These are phyloP conservation scores for Kuraishia floccosa DNA, from an alignment of 805 yeast species.

Conservation along the genomic window DNA sequence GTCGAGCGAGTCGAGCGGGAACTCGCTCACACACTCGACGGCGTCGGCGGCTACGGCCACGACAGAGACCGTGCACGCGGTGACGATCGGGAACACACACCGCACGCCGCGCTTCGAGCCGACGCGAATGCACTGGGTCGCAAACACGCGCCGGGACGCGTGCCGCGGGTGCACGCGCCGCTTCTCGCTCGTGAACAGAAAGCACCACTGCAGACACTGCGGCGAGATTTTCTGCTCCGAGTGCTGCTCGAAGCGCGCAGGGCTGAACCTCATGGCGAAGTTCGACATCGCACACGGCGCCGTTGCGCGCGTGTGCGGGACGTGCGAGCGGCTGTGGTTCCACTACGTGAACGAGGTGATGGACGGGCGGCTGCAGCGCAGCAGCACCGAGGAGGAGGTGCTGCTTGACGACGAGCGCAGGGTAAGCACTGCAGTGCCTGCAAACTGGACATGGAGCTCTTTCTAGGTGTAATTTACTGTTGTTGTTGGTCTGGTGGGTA, in stretches of 20 bases:
- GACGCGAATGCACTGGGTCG: slow-evolving; percentile 41
- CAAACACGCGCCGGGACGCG: slow-evolving; percentile 22
- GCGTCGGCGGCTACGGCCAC: slow-evolving; percentile 20
- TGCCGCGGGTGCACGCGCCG: slow-evolving; percentile 20
- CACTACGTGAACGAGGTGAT: slow-evolving; percentile 2
- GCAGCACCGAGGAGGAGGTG: slow-evolving; percentile 1
- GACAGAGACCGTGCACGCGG: slow-evolving; percentile 11
- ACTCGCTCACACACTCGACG: background rate
- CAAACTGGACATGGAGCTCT: slow-evolving; percentile 5
- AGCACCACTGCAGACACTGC: slow-evolving; percentile 43
- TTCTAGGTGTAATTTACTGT: slow-evolving; percentile 1
- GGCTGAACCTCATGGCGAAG: slow-evolving; percentile 20
- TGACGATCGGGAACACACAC: background rate
- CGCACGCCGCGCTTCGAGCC: slow-evolving; percentile 23
- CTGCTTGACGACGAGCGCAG: slow-evolving; percentile 4
- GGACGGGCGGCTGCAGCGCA: slow-evolving; percentile 1
- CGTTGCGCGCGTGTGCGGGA: slow-evolving; percentile 2
- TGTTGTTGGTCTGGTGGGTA: background rate
- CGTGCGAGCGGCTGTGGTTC: slow-evolving; percentile 1
- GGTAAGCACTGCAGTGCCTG: slow-evolving; percentile 4
- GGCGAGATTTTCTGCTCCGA: slow-evolving; percentile 32
- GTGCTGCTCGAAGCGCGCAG: slow-evolving; percentile 17
- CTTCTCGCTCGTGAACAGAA: slow-evolving; percentile 18
- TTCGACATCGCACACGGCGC: slow-evolving; percentile 12
- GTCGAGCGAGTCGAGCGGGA: background rate